These are phyloP conservation scores for Moniliophthora roreri DNA, from an alignment of 1,284 basidiomycete species.

Conservation along the genomic window DNA sequence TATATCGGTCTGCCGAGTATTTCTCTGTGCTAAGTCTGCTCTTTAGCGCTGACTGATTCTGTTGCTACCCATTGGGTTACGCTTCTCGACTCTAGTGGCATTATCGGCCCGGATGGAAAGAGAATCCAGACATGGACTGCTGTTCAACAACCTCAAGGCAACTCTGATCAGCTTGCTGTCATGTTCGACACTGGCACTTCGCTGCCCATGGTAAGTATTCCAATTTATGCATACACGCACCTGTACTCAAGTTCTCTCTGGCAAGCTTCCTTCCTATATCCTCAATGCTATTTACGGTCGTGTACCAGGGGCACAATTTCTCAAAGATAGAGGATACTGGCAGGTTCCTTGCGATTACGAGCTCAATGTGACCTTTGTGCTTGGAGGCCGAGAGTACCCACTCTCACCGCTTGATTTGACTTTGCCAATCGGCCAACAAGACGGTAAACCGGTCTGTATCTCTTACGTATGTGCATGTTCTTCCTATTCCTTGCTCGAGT, in stretches of 20 bases:
- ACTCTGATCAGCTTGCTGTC: slow-evolving; percentile 9
- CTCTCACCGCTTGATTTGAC: slow-evolving; percentile 13
- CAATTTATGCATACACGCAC: no score
- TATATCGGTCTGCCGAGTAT: no score
- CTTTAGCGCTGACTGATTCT: not conserved
- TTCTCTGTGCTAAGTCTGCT: not conserved
- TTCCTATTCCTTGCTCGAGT: not conserved
- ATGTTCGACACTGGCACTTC: slow-evolving; percentile 11
- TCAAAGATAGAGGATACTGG: not conserved
- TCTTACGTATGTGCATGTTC: slow-evolving; percentile 6
- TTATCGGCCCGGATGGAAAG: slow-evolving; percentile 10
- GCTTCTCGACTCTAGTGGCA: slow-evolving; percentile 10
- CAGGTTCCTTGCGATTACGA: slow-evolving; percentile 12
- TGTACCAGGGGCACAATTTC: slow-evolving; percentile 11
- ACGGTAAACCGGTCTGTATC: slow-evolving; percentile 5
- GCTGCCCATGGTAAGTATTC: slow-evolving; percentile 8
- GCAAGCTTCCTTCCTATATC: slow-evolving; percentile 1
- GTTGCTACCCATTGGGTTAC: slow-evolving; percentile 12
- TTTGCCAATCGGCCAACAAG: not conserved
- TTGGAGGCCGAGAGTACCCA: slow-evolving; percentile 6
- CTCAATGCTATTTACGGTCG: slow-evolving; percentile 11
- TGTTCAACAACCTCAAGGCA: slow-evolving; percentile 5
- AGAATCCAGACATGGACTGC: slow-evolving; percentile 4
- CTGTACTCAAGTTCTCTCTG: no score
- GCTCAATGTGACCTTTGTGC: slow-evolving; percentile 8